phyloP scores from a whole-genome alignment of 129 eudicot species.

The Silybum marianum region DNA sequence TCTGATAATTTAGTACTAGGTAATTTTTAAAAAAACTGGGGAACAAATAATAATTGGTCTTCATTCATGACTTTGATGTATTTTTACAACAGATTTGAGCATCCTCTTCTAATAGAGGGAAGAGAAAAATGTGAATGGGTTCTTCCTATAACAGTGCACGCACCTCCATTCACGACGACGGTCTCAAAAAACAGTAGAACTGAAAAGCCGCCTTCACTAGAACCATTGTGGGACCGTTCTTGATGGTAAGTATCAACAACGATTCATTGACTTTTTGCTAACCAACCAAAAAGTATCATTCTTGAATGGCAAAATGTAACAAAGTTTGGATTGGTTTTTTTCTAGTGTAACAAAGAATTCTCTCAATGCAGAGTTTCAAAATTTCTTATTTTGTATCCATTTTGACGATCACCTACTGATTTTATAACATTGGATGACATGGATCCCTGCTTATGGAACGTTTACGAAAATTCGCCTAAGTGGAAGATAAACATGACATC shows the following conservation, averaged over 20 bases:
- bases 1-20: neutral
- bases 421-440: neutral
- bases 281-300: neutral
- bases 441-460: neutral
- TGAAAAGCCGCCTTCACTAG: slow-evolving; percentile 58
- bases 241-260: slow-evolving; percentile 47
- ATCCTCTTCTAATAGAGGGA: slow-evolving; percentile 92
- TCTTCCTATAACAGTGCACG: slow-evolving; percentile 92
- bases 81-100: slow-evolving; percentile 63
- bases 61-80: neutral
- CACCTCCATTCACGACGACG: slow-evolving; percentile 68
- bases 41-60: neutral
- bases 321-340: neutral
- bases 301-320: neutral
- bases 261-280: neutral
- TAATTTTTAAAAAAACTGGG: neutral
- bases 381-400: neutral
- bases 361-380: neutral
- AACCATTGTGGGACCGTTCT: slow-evolving; percentile 77
- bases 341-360: neutral
- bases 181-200: slow-evolving; percentile 53
- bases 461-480: neutral
- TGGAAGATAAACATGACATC: neutral
- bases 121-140: slow-evolving; percentile 99
- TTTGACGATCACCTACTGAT: neutral